A percentile compares a stretch with the other conserved stretches of the same genome.
These are phyloP conservation scores for Rubia tinctorum DNA, from an alignment of 305 asterid genomes.

Conservation along the genomic window DNA sequence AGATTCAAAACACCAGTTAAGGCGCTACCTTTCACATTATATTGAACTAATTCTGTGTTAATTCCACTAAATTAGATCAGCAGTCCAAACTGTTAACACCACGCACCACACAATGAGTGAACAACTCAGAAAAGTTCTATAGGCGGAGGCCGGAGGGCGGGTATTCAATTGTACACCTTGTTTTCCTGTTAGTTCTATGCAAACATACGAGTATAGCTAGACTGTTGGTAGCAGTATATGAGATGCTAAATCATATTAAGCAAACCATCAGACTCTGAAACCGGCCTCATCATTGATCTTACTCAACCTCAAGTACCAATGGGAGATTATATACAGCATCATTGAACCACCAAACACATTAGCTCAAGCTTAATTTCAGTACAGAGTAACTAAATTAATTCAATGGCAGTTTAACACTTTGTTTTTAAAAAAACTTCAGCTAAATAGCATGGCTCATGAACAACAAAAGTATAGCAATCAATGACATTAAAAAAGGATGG, in stretches of 20 bases:
- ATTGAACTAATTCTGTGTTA: not conserved
- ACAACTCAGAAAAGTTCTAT: not conserved
- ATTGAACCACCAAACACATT: not conserved
- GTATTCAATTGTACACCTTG: not conserved
- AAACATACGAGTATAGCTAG: not conserved
- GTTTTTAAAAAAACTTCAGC: not conserved
- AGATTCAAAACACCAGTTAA: not conserved
- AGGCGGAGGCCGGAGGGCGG: not conserved
- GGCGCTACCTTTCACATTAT: not conserved
- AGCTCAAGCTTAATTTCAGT: constrained; percentile 1
- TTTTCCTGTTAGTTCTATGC: not conserved
- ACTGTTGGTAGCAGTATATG: not conserved
- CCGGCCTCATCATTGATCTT: not conserved
- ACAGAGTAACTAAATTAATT: not conserved
- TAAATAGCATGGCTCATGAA: not conserved
- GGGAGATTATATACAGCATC: not conserved
- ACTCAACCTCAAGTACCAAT: not conserved
- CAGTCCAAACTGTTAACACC: not conserved
- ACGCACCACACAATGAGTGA: not conserved
- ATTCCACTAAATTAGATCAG: not conserved
- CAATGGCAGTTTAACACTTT: too few relatives aligned
- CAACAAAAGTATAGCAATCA: not conserved
- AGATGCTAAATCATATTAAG: not conserved
- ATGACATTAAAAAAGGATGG: not conserved
- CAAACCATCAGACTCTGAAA: not conserved